Base-by-base conservation (phyloP, 2,329 filamentous ascomycete genomes). In the Magnaporthales sp. region DNA sequence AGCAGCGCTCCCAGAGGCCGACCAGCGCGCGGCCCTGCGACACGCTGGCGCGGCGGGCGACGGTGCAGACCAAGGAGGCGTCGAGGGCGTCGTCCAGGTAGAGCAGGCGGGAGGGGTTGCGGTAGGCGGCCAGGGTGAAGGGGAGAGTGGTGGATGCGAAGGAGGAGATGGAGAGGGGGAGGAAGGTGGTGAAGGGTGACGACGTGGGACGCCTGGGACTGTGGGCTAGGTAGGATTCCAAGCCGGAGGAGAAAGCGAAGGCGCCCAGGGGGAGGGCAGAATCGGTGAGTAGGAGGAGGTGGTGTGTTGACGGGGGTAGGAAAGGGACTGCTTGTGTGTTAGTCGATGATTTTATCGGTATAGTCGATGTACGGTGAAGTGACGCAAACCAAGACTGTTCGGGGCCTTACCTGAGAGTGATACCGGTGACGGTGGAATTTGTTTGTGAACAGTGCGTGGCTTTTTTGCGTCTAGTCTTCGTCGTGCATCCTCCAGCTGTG, bases 241-340 rank as follows among this genome's bases (percentile, higher is more conserved):
- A 84, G 3, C 91, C 91, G 71, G 87, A 90, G 80, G 88, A 91
- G 80, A 94, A 95, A 72, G 91, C 91, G 78, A 95, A 95, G n/a
- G 91, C 92, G 67, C 91, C 91, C 0, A 95, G 83, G 0, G 91
- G 91, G 2, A 95, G 85, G 15, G 91, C 90, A 1, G 91, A 93
- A 80, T 95, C 91, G 63, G 91, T 87, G 63, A 94, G 87, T 3
- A 95, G 83, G 32, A 94, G 85, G 51, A 93, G 85, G 70, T 90
- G 89, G 77, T 94, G 91, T 30, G 83, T 74, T 27, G 76, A 70
- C 32, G 72, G 67, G 67, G 69, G 22, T 13, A 70, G 31, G 62
- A 61, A 27, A 46, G 68, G 69, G n/a, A 24, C 69, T 31, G 63
- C 32, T 26, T 56, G 66, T 31, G 26, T 8, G n/a, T 8, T 22